Evolutionary conservation across 1,139 yeast genomes (phyloP), one percentile per base, ranked within the genome.

Genomic region (Martiniozyma asiatica): DNA sequence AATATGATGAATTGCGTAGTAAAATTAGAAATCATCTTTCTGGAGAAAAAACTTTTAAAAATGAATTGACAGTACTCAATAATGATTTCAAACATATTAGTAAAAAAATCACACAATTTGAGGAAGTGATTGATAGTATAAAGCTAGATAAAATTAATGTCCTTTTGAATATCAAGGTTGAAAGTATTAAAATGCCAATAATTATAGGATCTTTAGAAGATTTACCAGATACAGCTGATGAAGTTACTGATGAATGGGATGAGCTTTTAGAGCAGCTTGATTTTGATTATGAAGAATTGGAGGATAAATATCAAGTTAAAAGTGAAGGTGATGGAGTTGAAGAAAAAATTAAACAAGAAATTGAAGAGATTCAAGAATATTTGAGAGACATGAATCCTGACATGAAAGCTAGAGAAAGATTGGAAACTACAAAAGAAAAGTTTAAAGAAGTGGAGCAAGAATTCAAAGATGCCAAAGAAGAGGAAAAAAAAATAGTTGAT

Each of bases 351-450:
- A 58, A 65, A n/a, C 73, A 74, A 34, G 82, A 75, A 2, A 51
- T 85, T 37, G 96, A 87, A 45, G 97, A 89, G 43, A 92, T 85
- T 48, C 66, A 87, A 33, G 97, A 92, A 41, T 84, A 85, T 45
- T 62, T 87, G 24, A 94, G 84, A 50, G 92, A 84, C 34, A 63
- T 80, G 36, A 97, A 89, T 62, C 95, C 95, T 2, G 82, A 87
- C 54, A 94, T 94, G 5, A 72, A 89, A 29, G 98, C 92, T 53
- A 98, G 92, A 45, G 89, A 89, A 59, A 82, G 89, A 95, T 89
- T 98, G 98, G 58, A 60, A 10, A 62, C 59, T 14, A 56, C 53
- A 6, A 52, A 53, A 13, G 57, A 57, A 12, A 58, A 63, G 12
- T 59, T 61, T 5, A 56, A 61, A 14, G 45, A 47, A 6, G 50